Evolutionary conservation across 345 rosid species (phyloP), one percentile per base, ranked within the genome.

Genomic region (Moricandia arvensis): DNA sequence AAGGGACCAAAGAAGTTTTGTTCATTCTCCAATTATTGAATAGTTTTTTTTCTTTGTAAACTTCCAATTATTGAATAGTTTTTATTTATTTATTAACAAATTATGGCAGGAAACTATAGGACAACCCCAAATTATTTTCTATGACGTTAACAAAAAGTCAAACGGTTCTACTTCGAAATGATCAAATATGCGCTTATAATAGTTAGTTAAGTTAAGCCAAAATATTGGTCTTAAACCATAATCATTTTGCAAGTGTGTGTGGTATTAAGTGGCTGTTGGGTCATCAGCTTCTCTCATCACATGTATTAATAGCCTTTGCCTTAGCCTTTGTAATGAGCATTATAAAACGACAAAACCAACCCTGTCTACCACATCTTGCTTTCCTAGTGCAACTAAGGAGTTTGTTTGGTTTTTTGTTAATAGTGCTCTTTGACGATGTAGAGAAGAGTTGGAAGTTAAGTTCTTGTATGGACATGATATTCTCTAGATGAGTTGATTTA

Each of bases 211-310:
- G 9, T 38, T 13, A 72, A 34, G 29, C 12, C 24, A 66, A 41
- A 75, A 45, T 1, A 11, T 45, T 45, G 61, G 49, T 75, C 10
- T 64, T 75, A 57, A 53, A 53, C 12, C 26, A 9, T 18, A 53
- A 18, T 53, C 41, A 69, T 41, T 59, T 26, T 53, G 76, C 70
- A 16, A 78, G 77, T 66, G 43, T 73, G 51, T 64, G 59, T 34
- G 54, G 70, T 33, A 8, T 47, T 15, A 69, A 83, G 87, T 82
- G 87, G 75, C 59, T 69, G 76, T 35, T 73, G 87, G 80, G 83
- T 82, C 84, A 80, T 74, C 76, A 74, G 60, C 54, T 76, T 45
- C 51, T n/a, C 53, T 13, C 53, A n/a, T 45, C 53, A n/a, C 53
- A 45, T 6, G 8, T 45, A 63, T 4, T 33, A 64, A 64, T 29